Evolutionary conservation across 371 early-diverging fungal species (phyloP), one percentile per base, ranked within the genome.

Genomic region (Mortierella sp.): DNA sequence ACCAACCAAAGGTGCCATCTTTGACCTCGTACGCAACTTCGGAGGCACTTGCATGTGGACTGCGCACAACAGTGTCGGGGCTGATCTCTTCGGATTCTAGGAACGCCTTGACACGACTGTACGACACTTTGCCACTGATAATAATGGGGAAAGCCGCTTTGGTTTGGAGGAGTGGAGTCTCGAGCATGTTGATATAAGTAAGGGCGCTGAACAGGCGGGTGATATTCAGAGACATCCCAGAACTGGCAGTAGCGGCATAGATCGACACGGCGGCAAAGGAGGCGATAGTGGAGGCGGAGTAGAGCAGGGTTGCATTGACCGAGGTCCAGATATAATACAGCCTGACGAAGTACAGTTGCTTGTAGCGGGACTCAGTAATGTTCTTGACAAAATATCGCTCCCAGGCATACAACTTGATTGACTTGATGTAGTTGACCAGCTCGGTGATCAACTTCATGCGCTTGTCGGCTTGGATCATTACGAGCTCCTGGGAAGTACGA

Each of bases 181-280:
- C 93, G 31, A 97, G 80, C 72, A 96, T 84, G 72, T 92, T 93
- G 83, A 97, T 94, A 19, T 95, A 84, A 4, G 94, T 85, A 69
- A 97, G 86, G 7, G 89, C 87, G 15, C 84, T 63, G 17, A 93
- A 72, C 3, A 90, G 75, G 11, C 81, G 82, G 21, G 81, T 64
- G 28, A 92, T 84, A 41, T 56, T 58, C 19, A 91, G 31, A 0
- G 90, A 88, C 8, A 89, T 86, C 11, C 67, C 57, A 14, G 41
- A 42, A 24, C 81, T 66, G 41, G 88, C 83, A 34, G 92, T 90
- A 47, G 83, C 86, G 50, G 82, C 72, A 12, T 79, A 79, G 5
- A 73, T 70, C 21, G 79, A 41, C 44, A 68, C 41, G 28, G 51
- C 80, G 9, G 84, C 70, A 37, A 90, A 44, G 39, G 37, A 34